Evolutionary conservation across 345 rosid species (phyloP), one percentile per base, ranked within the genome.

Genomic region (Xanthoceras sorbifolium): DNA sequence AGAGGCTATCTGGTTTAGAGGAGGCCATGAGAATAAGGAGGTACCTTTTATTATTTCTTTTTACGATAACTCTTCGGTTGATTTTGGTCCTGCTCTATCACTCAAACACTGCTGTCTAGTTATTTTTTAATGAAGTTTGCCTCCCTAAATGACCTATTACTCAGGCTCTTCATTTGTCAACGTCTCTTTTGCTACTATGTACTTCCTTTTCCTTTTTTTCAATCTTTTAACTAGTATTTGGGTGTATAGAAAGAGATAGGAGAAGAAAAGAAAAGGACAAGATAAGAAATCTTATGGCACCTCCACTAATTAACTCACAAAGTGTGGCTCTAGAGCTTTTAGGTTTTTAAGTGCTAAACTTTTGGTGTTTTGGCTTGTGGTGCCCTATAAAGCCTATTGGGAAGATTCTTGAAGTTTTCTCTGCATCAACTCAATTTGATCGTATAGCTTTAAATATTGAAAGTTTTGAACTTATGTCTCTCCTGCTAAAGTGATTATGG

Each of bases 21-120:
- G 96, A 93, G 81, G 91, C 91, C 75, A 77, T 93, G 89, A 85
- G 92, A 86, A 87, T 93, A 66, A 81, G 81, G 74, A 90, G 91
- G 96, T 90, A 81, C 29, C 15, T 9, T 62, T 3, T 9, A 52
- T 48, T 31, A 32, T 54, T 32, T 28, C 31, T n/a, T n/a, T n/a
- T n/a, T n/a, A n/a, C n/a, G n/a, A n/a, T n/a, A n/a, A n/a, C n/a
- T n/a, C n/a, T n/a, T n/a, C n/a, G n/a, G 44, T 11, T 67, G 36
- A 60, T 57, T 22, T 11, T 65, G 5, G 5, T 9, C 36, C 46
- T 2, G 50, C 36, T 68, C 48, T 25, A 3, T 18, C 38, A 3
- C 9, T 44, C n/a, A n/a, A n/a, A n/a, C n/a, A n/a, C n/a, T n/a
- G n/a, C n/a, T n/a, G n/a, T n/a, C n/a, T 57, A 20, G 34, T 28